phyloP scores from a whole-genome alignment of 306 rosid species.

The Lathyrus aphaca region DNA sequence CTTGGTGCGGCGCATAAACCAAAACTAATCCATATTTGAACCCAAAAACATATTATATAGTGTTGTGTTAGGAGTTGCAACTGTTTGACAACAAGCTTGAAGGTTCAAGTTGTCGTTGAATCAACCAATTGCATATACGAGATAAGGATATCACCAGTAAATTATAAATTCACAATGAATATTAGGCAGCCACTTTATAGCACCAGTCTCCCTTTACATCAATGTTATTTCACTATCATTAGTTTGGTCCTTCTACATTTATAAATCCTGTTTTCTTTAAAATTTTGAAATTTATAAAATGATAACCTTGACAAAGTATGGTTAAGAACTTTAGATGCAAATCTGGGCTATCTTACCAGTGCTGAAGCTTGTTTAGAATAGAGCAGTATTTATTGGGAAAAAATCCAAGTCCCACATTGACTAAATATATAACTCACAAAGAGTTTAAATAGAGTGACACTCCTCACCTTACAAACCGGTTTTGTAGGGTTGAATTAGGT shows the following conservation, averaged over 20 bases:
- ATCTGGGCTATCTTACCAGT: neutral
- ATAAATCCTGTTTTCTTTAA: neutral
- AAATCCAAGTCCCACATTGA: too few species aligned
- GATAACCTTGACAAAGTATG: neutral
- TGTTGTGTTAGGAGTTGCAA: neutral
- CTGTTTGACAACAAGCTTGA: neutral
- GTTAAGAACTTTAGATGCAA: neutral
- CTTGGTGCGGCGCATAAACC: too few species aligned
- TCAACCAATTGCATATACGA: too few species aligned
- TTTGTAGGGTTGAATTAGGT: too few species aligned
- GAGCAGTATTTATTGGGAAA: too few species aligned
- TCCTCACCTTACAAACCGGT: too few species aligned
- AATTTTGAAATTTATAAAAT: slow-evolving; percentile 6
- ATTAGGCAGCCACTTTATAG: neutral
- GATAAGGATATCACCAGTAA: neutral
- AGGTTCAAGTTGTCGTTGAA: neutral
- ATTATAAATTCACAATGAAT: neutral
- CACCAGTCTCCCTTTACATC: slow-evolving; percentile 2
- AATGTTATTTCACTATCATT: neutral
- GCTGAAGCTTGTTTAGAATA: neutral
- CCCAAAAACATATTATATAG: too few species aligned
- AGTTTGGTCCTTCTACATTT: slow-evolving; percentile 15
- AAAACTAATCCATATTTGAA: too few species aligned
- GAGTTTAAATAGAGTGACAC: too few species aligned
- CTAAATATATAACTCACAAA: too few species aligned